These are phyloP conservation scores for Psilocybe sp. DNA, from an alignment of 768 basidiomycete genomes.

Conservation along the genomic window DNA sequence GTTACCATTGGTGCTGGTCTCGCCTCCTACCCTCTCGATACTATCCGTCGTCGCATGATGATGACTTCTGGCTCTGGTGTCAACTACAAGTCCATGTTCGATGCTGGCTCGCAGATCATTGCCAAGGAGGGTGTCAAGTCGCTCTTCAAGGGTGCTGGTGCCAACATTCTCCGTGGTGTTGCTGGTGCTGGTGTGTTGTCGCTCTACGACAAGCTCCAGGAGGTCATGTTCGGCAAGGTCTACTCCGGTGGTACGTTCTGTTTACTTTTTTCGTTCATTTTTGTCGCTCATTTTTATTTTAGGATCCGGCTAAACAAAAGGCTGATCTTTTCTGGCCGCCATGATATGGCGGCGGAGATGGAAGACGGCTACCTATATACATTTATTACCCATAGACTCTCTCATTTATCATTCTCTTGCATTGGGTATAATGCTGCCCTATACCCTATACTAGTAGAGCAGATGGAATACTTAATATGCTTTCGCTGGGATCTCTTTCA, in stretches of 20 bases:
- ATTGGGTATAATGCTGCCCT: conserved; percentile 36
- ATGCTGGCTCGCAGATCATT: conserved; percentile 91
- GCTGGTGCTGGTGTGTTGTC: conserved; percentile 99
- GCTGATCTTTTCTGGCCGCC: conserved; percentile 19
- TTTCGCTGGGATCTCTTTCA: conserved; percentile 11
- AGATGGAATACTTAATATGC: conserved; percentile 23
- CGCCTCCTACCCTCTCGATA: conserved; percentile 93
- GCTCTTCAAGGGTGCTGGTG: conserved; percentile 99
- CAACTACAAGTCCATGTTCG: conserved; percentile 99
- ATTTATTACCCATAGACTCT: conserved; percentile 36
- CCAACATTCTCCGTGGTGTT: conserved; percentile 95
- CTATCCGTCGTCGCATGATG: conserved; percentile 99
- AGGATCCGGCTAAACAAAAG: conserved; percentile 47
- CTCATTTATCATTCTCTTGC: conserved; percentile 26
- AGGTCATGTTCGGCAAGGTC: conserved; percentile 97
- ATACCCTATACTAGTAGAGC: conserved; percentile 36
- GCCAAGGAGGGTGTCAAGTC: conserved; percentile 95
- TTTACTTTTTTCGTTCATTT: neutral
- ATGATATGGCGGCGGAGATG: conserved; percentile 10
- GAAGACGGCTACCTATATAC: conserved; percentile 25
- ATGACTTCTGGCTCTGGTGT: conserved; percentile 96
- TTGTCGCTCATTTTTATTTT: conserved; percentile 3
- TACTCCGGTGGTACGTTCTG: conserved; percentile 85
- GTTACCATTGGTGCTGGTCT: conserved; percentile 99
- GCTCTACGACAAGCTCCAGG: conserved; percentile 97